Base-by-base conservation (phyloP, 140 eudicot species). In the Anethum foeniculum region DNA sequence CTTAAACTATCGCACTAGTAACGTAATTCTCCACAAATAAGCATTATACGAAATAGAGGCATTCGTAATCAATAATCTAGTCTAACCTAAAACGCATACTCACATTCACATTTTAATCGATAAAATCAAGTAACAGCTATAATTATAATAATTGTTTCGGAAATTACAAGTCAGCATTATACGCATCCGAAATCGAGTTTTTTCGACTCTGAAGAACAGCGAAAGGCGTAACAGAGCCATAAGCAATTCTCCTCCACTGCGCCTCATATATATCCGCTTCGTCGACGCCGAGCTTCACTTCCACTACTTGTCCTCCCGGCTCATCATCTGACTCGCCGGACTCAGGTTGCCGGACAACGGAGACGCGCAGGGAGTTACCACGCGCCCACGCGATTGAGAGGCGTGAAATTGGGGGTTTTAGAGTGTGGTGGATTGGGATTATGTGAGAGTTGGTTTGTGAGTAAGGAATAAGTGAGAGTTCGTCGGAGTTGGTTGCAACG, bases 121-220 rank as follows among this genome's bases (percentile, higher is more conserved):
- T 13, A n/a, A 58, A 21, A 0, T 60, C 16, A 25, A 60, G 34
- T 25, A 30, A n/a, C 13, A 25, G 11, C 34, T 7, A 60, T 1
- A 60, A 34, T 34, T 34, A 34, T 34, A 60, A 25, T 10, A 13
- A 10, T 7, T 10, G 51, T 46, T 10, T 13, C 18, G 71, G 36
- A 47, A 49, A 67, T 80, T 89, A 93, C 98, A 97, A 90, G 28
- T 91, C 88, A 36, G 67, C 86, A 5, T 85, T 83, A 48, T 83
- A 87, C 0, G 86, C 86, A 81, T 81, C 80, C 5, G 48, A 56
- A 67, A 85, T 47, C 23, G 92, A 85, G 76, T 96, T 87, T 84
- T 96, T 96, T 80, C 88, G 89, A 82, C 92, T 90, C 88, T 93
- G 98, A 48, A 96, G 86, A 82, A 91, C 88, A 62, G 97, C 99